These are phyloP conservation scores for Corinectria fuckeliana DNA, from an alignment of 2,329 filamentous ascomycete species.

Conservation along the genomic window DNA sequence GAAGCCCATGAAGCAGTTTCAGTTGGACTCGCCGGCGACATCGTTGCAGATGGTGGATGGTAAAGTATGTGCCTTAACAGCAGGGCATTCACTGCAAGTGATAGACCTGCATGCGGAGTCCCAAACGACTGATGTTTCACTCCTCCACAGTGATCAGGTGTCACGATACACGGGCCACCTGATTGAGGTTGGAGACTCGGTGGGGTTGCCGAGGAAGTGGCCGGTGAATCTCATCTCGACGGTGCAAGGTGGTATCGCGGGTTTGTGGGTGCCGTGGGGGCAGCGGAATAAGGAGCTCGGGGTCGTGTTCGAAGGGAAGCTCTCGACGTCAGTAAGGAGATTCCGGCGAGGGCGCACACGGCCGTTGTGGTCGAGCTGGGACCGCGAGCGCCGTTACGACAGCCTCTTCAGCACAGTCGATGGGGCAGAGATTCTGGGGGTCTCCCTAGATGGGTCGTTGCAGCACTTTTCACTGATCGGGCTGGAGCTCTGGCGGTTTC, in stretches of 20 bases:
- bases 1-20: conserved; percentile 51
- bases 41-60: conserved; percentile 55
- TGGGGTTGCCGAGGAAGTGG: conserved; percentile 38
- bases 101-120: conserved; percentile 54
- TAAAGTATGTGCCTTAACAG: conserved; percentile 59
- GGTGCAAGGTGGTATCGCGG: conserved; percentile 53
- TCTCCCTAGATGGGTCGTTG: conserved; percentile 72
- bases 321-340: conserved; percentile 63
- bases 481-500: conserved; percentile 67
- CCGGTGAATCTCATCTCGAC: conserved; percentile 58
- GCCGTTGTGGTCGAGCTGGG: conserved; percentile 55
- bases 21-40: conserved; percentile 60
- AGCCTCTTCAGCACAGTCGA: conserved; percentile 51
- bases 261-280: conserved; percentile 57
- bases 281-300: conserved; percentile 50
- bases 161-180: conserved; percentile 53
- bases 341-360: conserved; percentile 61
- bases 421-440: conserved; percentile 64
- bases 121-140: conserved; percentile 43
- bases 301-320: conserved; percentile 61
- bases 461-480: conserved; percentile 73
- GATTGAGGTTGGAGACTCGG: conserved; percentile 50
- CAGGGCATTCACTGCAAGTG: conserved; percentile 61
- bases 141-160: conserved; percentile 55
- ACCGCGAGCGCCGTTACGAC: conserved; percentile 48